Evolutionary conservation across 2,329 filamentous ascomycete genomes (phyloP), one percentile per base, ranked within the genome.

Genomic region (Parastagonospora avenae): DNA sequence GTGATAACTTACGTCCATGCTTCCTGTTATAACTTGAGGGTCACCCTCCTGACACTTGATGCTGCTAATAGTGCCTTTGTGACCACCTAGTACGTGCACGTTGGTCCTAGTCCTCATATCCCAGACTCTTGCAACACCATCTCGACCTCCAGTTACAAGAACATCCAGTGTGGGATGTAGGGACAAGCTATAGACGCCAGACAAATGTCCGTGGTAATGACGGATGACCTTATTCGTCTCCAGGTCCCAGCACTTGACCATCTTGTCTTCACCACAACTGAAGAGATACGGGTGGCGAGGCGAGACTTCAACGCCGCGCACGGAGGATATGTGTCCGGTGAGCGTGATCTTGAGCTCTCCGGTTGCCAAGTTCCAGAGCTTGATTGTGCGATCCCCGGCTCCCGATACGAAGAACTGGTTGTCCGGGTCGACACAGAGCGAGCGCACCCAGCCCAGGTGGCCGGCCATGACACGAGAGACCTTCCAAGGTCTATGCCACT

Each of bases 241-340:
- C 60, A 99, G 79, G 78, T 99, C 94, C 94, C 94, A 99, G 77
- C 94, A 99, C 77, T 99, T 99, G 56, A 99, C 94, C 92, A 97
- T 97, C 80, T 99, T 99, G 74, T 99, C 94, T 76, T 99, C 94
- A 51, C 91, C 95, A 68, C 94, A 99, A 9, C 92, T 96, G 76
- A 99, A 99, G 8, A 99, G 83, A 70, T 99, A 99, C 0, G 94
- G 95, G 76, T 99, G 94, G 40, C 94, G 82, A 12, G 92, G 90
- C 15, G 91, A 96, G 7, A 99, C 91, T 14, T 42, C 40, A 2
- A 42, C 40, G 19, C 40, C 40, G 9, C 40, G 40, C 8, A 42
- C 40, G 19, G 29, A 16, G n/a, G 55, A 63, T 27, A 72, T 71
- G 31, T 70, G 67, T 4, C 67, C 66, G 8, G 65, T 69, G 36